Evolutionary conservation across 495 filamentous ascomycete species (phyloP).

Genomic region (Neurospora sp.): DNA sequence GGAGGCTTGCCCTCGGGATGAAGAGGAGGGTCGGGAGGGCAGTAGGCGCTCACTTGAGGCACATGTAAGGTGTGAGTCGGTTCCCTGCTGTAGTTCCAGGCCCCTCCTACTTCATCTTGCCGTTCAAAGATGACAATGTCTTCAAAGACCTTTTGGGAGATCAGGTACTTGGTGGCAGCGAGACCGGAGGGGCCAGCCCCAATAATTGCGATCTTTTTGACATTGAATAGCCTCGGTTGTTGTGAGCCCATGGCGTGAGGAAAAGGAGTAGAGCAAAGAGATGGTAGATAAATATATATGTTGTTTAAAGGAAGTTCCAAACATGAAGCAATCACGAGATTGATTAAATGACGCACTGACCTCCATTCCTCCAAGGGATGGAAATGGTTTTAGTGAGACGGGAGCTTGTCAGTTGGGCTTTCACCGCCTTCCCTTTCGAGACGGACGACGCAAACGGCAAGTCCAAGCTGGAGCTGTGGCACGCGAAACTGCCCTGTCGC

Average conservation of each 20-base stretch:
- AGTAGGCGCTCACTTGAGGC: slow-evolving; percentile 32
- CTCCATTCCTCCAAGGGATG: neutral
- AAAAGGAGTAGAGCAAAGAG: neutral
- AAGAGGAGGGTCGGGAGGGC: slow-evolving; percentile 31
- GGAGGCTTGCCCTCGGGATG: slow-evolving; percentile 15
- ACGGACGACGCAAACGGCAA: neutral
- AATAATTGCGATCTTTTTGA: slow-evolving; percentile 53
- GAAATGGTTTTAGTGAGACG: neutral
- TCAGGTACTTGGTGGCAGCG: slow-evolving; percentile 60
- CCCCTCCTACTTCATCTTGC: slow-evolving; percentile 60
- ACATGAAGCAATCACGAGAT: neutral
- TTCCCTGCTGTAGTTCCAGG: slow-evolving; percentile 65
- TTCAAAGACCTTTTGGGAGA: slow-evolving; percentile 60
- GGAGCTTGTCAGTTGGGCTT: neutral
- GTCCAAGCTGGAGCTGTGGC: neutral
- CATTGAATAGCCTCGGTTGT: slow-evolving; percentile 19
- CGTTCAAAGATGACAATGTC: slow-evolving; percentile 76
- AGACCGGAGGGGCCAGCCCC: slow-evolving; percentile 64
- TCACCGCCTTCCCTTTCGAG: neutral
- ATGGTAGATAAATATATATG: neutral
- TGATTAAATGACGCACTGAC: neutral
- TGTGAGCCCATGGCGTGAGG: slow-evolving; percentile 17
- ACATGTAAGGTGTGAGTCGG: slow-evolving; percentile 21
- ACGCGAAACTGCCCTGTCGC: neutral
- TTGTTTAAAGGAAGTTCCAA: neutral